Evolutionary conservation across 1,284 basidiomycete species (phyloP).

Genomic region (Irpex sp.): DNA sequence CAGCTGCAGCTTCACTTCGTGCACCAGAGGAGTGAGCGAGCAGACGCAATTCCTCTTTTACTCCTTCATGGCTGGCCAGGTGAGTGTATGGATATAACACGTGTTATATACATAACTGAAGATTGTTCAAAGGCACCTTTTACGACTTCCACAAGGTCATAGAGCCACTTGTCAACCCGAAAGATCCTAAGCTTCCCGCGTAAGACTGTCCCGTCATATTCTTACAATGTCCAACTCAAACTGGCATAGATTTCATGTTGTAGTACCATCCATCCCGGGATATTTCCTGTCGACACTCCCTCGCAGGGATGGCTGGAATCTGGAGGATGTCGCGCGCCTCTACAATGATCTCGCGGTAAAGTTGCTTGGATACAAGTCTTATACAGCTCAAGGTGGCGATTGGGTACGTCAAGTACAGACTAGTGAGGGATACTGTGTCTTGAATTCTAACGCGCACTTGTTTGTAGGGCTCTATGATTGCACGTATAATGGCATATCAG

Average conservation of each 20-base stretch:
- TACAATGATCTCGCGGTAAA: conserved; percentile 15
- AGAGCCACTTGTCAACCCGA: conserved; percentile 11
- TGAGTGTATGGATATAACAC: not conserved
- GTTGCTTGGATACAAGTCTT: conserved; percentile 13
- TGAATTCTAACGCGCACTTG: not conserved
- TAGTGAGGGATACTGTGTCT: too few species aligned
- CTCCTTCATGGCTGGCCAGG: conserved; percentile 17
- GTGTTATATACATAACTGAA: not conserved
- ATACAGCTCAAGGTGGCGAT: conserved; percentile 15
- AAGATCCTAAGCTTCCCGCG: conserved; percentile 11
- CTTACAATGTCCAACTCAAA: not conserved
- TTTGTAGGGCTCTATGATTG: not conserved
- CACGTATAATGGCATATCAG: not conserved
- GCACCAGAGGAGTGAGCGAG: conserved; percentile 8
- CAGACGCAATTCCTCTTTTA: conserved; percentile 14
- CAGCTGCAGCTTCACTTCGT: conserved; percentile 13
- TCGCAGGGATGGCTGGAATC: conserved; percentile 9
- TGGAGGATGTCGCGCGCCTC: conserved; percentile 16
- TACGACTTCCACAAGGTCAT: conserved; percentile 16
- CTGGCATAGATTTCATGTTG: conserved; percentile 14
- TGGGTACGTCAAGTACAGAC: not conserved
- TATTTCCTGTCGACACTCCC: conserved; percentile 17
- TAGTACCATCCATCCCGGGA: conserved; percentile 17
- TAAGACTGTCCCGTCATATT: not conserved
- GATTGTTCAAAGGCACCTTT: conserved; percentile 8